Conservation (phyloP, 2,329 filamentous ascomycete species). For the Sarocladium strictum region DNA sequence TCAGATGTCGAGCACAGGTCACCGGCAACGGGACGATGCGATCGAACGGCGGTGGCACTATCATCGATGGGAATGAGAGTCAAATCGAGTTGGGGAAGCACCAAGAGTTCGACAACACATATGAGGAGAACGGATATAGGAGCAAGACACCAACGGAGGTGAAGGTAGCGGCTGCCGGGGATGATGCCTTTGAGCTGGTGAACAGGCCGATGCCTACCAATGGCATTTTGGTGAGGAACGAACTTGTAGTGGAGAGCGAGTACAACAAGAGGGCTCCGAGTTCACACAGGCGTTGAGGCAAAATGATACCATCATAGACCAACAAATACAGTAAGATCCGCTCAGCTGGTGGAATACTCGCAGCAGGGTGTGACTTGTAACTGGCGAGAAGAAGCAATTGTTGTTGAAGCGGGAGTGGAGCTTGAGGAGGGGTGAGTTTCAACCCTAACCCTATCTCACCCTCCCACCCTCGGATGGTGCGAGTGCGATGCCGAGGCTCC, state of each 20-base stretch:
- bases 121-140: conserved; percentile 20
- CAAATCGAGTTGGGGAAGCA: conserved; percentile 18
- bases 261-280: background rate
- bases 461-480: too few species aligned
- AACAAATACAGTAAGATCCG: too few species aligned
- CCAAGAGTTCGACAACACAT: conserved; percentile 11
- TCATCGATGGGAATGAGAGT: conserved; percentile 17
- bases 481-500: too few species aligned
- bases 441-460: too few species aligned
- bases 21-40: background rate
- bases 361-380: too few species aligned
- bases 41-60: conserved; percentile 9
- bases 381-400: too few species aligned
- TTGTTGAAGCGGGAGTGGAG: too few species aligned
- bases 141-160: conserved; percentile 27
- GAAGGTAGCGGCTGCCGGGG: conserved; percentile 3
- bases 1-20: background rate
- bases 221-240: conserved; percentile 5
- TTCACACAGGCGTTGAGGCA: background rate
- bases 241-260: background rate
- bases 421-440: too few species aligned
- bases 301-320: background rate
- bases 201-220: background rate
- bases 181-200: background rate
- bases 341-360: too few species aligned